Evolutionary conservation across 306 rosid species (phyloP).

Genomic region (Cicer judaicum): DNA sequence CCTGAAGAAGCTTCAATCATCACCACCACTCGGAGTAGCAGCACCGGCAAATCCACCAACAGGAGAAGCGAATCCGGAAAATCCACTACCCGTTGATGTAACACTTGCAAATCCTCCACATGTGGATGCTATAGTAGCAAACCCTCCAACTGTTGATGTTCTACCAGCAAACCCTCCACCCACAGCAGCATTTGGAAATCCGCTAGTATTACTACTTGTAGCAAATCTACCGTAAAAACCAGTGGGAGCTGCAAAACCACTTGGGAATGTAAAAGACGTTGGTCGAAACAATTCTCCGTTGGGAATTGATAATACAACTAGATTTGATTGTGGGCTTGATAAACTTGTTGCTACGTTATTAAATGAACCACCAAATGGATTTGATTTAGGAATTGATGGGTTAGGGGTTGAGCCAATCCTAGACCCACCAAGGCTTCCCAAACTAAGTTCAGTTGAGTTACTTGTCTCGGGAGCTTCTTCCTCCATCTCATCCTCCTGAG

Average conservation of each 20-base stretch:
- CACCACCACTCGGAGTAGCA: conserved; percentile 47
- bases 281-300: conserved; percentile 82
- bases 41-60: conserved; percentile 45
- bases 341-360: too few species aligned
- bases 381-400: too few species aligned
- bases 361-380: too few species aligned
- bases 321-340: conserved; percentile 11
- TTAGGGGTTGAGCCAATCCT: too few species aligned
- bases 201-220: conserved; percentile 51
- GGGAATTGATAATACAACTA: conserved; percentile 58
- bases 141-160: conserved; percentile 50
- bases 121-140: conserved; percentile 43
- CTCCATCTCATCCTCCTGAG: too few species aligned
- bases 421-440: too few species aligned
- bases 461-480: too few species aligned
- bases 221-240: conserved; percentile 65
- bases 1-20: too few species aligned
- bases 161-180: conserved; percentile 60
- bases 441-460: too few species aligned
- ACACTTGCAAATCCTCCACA: conserved; percentile 57
- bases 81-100: conserved; percentile 49
- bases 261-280: conserved; percentile 77
- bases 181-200: conserved; percentile 56
- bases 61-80: conserved; percentile 44
- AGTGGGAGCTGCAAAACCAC: conserved; percentile 63